A percentile compares a stretch with the other conserved stretches of the same genome.
phyloP scores from a whole-genome alignment of 2,329 filamentous ascomycete species.

The Paramyrothecium sp. region DNA sequence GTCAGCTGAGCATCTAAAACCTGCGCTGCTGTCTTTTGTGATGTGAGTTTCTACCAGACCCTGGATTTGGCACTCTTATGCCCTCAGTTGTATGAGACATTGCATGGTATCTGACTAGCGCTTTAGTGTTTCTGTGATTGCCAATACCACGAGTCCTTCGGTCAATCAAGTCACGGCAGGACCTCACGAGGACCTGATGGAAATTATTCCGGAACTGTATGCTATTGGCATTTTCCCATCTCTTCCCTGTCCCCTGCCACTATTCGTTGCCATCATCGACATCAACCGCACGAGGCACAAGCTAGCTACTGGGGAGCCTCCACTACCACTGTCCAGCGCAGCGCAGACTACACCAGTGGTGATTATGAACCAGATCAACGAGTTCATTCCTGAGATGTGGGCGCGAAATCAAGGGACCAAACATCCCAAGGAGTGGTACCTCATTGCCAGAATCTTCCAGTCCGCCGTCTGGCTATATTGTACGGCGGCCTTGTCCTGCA shows the following conservation, averaged over 20 bases:
- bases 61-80: not conserved
- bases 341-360: not conserved
- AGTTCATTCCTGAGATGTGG: conserved; percentile 6
- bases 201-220: not conserved
- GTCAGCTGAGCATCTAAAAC: not conserved
- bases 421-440: not conserved
- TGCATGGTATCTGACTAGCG: not conserved
- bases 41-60: not conserved
- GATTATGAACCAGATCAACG: conserved; percentile 2
- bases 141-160: not conserved
- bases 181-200: not conserved
- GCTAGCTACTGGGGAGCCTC: not conserved
- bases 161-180: not conserved
- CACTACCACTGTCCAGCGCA: not conserved
- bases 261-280: not conserved
- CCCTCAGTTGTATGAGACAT: not conserved
- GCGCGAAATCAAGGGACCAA: not conserved
- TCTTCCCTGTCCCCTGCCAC: not conserved
- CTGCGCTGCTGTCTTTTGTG: not conserved
- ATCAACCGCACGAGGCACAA: conserved; percentile 7
- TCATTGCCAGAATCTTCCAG: conserved; percentile 3
- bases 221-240: not conserved
- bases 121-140: not conserved
- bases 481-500: not conserved
- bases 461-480: not conserved